phyloP scores from a whole-genome alignment of 2,329 filamentous ascomycete species.

The Hypoxylon sp. region DNA sequence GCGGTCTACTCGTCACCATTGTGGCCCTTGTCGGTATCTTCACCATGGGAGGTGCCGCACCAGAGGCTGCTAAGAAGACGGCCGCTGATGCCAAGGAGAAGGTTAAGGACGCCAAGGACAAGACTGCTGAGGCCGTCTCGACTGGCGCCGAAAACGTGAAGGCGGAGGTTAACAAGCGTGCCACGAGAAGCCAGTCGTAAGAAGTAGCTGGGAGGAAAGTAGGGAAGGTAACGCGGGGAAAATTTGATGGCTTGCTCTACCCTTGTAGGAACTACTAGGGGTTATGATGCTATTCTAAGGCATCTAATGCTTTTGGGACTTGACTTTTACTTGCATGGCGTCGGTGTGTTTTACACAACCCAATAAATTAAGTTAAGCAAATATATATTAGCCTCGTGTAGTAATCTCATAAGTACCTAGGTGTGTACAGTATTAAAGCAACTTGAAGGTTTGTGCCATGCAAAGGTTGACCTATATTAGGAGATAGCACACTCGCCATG shows the following conservation, averaged over 20 bases:
- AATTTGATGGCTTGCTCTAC: conserved; percentile 34
- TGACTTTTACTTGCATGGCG: conserved; percentile 51
- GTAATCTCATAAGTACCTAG: not conserved
- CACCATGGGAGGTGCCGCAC: conserved; percentile 73
- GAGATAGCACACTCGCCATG: not conserved
- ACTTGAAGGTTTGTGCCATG: not conserved
- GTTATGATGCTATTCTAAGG: conserved; percentile 44
- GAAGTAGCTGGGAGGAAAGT: conserved; percentile 5
- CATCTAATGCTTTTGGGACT: conserved; percentile 42
- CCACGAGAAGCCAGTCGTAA: conserved; percentile 70
- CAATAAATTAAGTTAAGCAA: conserved; percentile 43
- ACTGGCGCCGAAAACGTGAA: conserved; percentile 81
- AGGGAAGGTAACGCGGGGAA: conserved; percentile 29
- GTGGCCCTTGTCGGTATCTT: conserved; percentile 79
- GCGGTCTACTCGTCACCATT: conserved; percentile 77
- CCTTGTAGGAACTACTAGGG: conserved; percentile 38
- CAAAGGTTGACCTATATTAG: not conserved
- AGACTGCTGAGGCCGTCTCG: conserved; percentile 72
- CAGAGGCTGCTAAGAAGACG: conserved; percentile 81
- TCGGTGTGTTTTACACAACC: conserved; percentile 48
- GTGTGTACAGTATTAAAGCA: not conserved
- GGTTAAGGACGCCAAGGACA: conserved; percentile 81
- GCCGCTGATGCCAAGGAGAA: conserved; percentile 77
- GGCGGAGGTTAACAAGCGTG: conserved; percentile 76
- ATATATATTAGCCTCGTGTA: conserved; percentile 6